These are phyloP conservation scores for Pilasporangium apinafurcum DNA, from an alignment of 352 stramenopile genomes.

Conservation along the genomic window DNA sequence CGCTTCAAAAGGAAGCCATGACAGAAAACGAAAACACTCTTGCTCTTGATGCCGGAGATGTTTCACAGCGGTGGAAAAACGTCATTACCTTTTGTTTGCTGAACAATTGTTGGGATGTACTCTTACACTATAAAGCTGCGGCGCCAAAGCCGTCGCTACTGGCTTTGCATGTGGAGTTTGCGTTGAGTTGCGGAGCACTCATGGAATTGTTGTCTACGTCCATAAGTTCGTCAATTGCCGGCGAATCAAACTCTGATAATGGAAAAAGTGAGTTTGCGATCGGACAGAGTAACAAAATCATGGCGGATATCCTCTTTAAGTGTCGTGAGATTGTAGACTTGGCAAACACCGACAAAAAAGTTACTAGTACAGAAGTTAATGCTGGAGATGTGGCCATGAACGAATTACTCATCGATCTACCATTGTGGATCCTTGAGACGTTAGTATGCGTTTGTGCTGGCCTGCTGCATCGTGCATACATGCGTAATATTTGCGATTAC, in stretches of 20 bases:
- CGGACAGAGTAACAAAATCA: slow-evolving; percentile 28
- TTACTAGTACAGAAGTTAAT: slow-evolving; percentile 5
- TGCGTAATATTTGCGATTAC: slow-evolving; percentile 72
- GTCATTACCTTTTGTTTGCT: slow-evolving; percentile 46
- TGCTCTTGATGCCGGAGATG: background rate
- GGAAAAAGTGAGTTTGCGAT: slow-evolving; percentile 34
- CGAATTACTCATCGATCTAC: slow-evolving; percentile 42
- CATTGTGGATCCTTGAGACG: slow-evolving; percentile 63
- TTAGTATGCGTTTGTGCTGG: slow-evolving; percentile 61
- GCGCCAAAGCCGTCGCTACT: slow-evolving; percentile 12
- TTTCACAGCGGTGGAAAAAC: slow-evolving; percentile 19
- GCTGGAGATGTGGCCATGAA: slow-evolving; percentile 9
- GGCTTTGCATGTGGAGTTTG: slow-evolving; percentile 34
- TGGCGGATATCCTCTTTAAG: slow-evolving; percentile 37
- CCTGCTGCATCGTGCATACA: slow-evolving; percentile 61
- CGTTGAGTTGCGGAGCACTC: slow-evolving; percentile 27
- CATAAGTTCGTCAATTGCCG: too few species aligned
- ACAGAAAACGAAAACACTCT: background rate
- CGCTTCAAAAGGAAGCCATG: slow-evolving; percentile 21
- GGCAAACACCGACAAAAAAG: slow-evolving; percentile 4
- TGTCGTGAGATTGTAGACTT: slow-evolving; percentile 22
- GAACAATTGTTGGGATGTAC: slow-evolving; percentile 47
- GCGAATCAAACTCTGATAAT: slow-evolving; percentile 2
- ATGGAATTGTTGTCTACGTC: slow-evolving; percentile 42
- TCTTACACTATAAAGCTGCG: slow-evolving; percentile 29